phyloP scores from a whole-genome alignment of 2,329 filamentous ascomycete genomes.

The Zarea fungicola region DNA sequence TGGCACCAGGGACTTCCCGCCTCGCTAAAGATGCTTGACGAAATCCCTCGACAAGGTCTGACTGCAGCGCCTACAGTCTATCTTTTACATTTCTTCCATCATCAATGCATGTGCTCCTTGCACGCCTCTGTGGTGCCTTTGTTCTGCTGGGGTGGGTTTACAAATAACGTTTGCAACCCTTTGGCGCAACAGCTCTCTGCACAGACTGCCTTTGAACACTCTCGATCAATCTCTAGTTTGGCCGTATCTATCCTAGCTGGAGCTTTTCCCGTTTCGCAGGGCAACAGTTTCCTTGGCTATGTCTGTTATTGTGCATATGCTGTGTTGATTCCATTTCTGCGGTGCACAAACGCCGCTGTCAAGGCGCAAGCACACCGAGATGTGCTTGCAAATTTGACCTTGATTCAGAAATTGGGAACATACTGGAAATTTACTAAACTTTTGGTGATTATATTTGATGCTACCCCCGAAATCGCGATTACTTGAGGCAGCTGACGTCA shows the following conservation, averaged over 20 bases:
- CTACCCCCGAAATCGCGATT: background rate
- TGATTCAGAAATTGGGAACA: slow-evolving; percentile 13
- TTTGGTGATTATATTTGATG: background rate
- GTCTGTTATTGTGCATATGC: slow-evolving; percentile 19
- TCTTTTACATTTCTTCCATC: slow-evolving; percentile 13
- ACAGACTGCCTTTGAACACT: slow-evolving; percentile 19
- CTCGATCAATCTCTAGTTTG: slow-evolving; percentile 15
- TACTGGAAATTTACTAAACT: slow-evolving; percentile 18
- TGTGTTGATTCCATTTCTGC: slow-evolving; percentile 20
- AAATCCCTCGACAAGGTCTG: background rate
- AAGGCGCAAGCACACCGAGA: slow-evolving; percentile 14
- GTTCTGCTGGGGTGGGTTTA: slow-evolving; percentile 16
- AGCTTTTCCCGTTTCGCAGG: background rate
- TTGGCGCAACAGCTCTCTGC: slow-evolving; percentile 19
- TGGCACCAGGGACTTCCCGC: background rate
- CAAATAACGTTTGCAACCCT: slow-evolving; percentile 10
- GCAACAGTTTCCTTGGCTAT: slow-evolving; percentile 18
- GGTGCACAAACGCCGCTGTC: slow-evolving; percentile 16
- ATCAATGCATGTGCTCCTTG: slow-evolving; percentile 18
- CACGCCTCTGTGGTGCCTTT: slow-evolving; percentile 20
- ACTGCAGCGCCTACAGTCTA: background rate
- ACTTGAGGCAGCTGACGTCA: background rate
- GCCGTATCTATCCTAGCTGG: background rate
- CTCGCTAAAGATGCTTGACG: background rate
- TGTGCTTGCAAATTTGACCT: slow-evolving; percentile 17